Conservation (phyloP, 2,329 filamentous ascomycete genomes). For the Trichoderma sp. region DNA sequence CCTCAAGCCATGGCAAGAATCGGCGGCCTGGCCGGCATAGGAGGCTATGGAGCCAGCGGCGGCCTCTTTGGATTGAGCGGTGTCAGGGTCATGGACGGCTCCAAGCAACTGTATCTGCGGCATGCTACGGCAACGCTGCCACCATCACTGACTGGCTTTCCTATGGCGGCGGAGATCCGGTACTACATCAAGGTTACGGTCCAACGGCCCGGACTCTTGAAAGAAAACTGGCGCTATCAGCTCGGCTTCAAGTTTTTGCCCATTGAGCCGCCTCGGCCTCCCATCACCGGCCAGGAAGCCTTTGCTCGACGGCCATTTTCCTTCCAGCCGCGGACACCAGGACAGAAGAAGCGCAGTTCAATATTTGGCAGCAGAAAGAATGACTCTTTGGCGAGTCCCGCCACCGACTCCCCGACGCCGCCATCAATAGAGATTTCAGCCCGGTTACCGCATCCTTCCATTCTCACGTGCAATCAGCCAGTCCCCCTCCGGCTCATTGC, state of each 20-base stretch:
- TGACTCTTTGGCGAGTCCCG: slow-evolving; percentile 33
- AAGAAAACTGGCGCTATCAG: slow-evolving; percentile 78
- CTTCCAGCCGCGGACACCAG: slow-evolving; percentile 50
- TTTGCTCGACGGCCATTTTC: slow-evolving; percentile 75
- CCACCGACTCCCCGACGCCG: slow-evolving; percentile 38
- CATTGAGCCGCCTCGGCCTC: slow-evolving; percentile 80
- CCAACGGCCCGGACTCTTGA: slow-evolving; percentile 82
- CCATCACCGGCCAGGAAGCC: slow-evolving; percentile 70
- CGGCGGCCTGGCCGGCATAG: slow-evolving; percentile 55
- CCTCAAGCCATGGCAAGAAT: slow-evolving; percentile 55
- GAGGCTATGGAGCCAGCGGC: slow-evolving; percentile 50
- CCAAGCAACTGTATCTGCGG: slow-evolving; percentile 59
- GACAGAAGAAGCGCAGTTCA: slow-evolving; percentile 55
- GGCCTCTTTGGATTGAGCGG: slow-evolving; percentile 53
- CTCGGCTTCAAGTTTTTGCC: slow-evolving; percentile 83
- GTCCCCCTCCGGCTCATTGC: slow-evolving; percentile 78
- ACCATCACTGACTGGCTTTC: slow-evolving; percentile 84
- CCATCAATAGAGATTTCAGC: slow-evolving; percentile 77
- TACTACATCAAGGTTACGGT: slow-evolving; percentile 98
- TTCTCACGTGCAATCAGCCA: slow-evolving; percentile 86
- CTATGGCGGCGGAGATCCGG: slow-evolving; percentile 82
- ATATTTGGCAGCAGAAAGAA: slow-evolving; percentile 54
- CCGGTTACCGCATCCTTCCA: slow-evolving; percentile 80
- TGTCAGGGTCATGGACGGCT: slow-evolving; percentile 64
- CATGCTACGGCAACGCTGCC: slow-evolving; percentile 88